phyloP scores from a whole-genome alignment of 1,139 yeast species.

The Zygosaccharomyces pseudobailii region DNA sequence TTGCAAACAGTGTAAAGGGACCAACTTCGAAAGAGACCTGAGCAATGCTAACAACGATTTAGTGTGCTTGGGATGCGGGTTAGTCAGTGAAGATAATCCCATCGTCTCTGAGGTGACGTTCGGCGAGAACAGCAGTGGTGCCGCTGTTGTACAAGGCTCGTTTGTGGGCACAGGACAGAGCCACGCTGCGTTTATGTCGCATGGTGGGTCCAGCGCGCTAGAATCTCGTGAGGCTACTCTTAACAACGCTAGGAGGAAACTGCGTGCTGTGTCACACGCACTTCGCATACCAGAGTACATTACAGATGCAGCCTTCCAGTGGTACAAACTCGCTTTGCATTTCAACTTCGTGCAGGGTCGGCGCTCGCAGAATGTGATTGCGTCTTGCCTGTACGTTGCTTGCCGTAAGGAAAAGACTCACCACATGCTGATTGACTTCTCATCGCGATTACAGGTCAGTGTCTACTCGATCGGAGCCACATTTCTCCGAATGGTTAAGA shows the following conservation, averaged over 20 bases:
- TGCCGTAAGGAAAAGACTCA: slow-evolving; percentile 88
- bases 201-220: slow-evolving; percentile 63
- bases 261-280: slow-evolving; percentile 73
- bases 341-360: slow-evolving; percentile 94
- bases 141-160: slow-evolving; percentile 92
- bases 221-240: slow-evolving; percentile 88
- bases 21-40: slow-evolving; percentile 44
- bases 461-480: slow-evolving; percentile 96
- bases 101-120: slow-evolving; percentile 94
- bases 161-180: slow-evolving; percentile 87
- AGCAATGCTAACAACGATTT: slow-evolving; percentile 68
- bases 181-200: slow-evolving; percentile 53
- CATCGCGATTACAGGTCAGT: slow-evolving; percentile 81
- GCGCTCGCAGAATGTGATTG: slow-evolving; percentile 87
- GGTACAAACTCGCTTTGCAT: slow-evolving; percentile 82
- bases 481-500: slow-evolving; percentile 81
- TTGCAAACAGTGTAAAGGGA: slow-evolving; percentile 45
- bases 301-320: slow-evolving; percentile 78
- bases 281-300: slow-evolving; percentile 77
- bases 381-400: slow-evolving; percentile 90
- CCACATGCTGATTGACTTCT: slow-evolving; percentile 93
- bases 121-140: slow-evolving; percentile 89
- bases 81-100: slow-evolving; percentile 85
- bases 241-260: slow-evolving; percentile 71
- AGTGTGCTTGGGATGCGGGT: slow-evolving; percentile 78